Conservation (phyloP, 148 eudicot genomes). For the Linanthus parryae region DNA sequence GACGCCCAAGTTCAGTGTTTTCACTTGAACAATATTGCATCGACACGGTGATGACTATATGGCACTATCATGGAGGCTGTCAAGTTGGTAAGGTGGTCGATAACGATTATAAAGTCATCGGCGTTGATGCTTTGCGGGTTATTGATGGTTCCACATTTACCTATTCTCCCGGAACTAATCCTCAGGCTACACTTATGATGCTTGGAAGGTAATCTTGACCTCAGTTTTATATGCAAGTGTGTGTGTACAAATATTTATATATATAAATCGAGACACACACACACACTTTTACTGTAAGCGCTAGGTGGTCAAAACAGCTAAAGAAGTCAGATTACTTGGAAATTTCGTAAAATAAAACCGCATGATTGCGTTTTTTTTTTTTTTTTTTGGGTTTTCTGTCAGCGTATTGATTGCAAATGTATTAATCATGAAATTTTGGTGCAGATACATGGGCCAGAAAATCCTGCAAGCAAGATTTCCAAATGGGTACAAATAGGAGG, state of each 20-base stretch:
- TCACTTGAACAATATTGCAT: conserved; percentile 45
- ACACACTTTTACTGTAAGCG: too few species aligned
- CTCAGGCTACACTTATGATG: conserved; percentile 76
- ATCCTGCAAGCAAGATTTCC: too few species aligned
- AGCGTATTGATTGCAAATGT: too few species aligned
- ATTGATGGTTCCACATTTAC: conserved; percentile 53
- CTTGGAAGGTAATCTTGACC: conserved; percentile 62
- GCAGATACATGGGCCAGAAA: too few species aligned
- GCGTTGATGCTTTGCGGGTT: conserved; percentile 43
- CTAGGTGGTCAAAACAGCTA: too few species aligned
- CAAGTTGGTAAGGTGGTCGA: conserved; percentile 52
- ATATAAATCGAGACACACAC: not conserved
- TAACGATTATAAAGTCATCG: conserved; percentile 42
- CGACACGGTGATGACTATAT: conserved; percentile 62
- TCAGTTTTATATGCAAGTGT: not conserved
- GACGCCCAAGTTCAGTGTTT: conserved; percentile 19
- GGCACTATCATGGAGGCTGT: conserved; percentile 72
- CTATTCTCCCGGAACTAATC: conserved; percentile 55
- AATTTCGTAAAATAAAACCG: too few species aligned
- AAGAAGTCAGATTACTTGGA: too few species aligned
- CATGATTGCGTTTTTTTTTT: too few species aligned
- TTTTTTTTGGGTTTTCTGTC: too few species aligned
- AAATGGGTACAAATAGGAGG: too few species aligned
- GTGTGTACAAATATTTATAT: not conserved
- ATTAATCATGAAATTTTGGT: too few species aligned